Conservation (phyloP, 2,329 filamentous ascomycete genomes). For the Parafenestella ontariensis region DNA sequence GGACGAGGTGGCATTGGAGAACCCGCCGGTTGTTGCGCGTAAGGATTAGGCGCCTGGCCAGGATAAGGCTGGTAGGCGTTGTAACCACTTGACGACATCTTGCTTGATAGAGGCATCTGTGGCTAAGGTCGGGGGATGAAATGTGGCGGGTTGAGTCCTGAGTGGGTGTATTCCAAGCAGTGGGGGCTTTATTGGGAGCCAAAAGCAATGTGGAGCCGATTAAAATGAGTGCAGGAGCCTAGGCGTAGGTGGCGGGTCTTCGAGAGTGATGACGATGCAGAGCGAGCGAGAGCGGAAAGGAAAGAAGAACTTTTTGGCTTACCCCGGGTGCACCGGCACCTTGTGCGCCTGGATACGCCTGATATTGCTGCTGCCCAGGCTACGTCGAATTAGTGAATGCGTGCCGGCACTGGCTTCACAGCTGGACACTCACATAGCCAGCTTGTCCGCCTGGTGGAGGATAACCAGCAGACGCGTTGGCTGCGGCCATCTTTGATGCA, state of each 20-base stretch:
- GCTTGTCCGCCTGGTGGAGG: constrained; percentile 49
- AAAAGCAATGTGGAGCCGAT: constrained; percentile 31
- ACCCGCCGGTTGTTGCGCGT: constrained; percentile 33
- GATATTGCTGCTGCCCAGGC: constrained; percentile 60
- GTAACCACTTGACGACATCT: constrained; percentile 39
- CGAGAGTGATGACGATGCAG: constrained; percentile 42
- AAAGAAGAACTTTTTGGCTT: constrained; percentile 39
- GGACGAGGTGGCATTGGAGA: constrained; percentile 45
- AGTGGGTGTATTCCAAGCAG: constrained; percentile 11
- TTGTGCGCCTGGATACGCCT: constrained; percentile 63
- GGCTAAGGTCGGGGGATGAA: constrained; percentile 20
- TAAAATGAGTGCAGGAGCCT: constrained; percentile 22
- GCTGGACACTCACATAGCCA: constrained; percentile 60
- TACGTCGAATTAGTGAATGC: constrained; percentile 36
- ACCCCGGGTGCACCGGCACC: constrained; percentile 49
- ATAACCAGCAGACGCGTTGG: constrained; percentile 45
- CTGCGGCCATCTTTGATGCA: constrained; percentile 57
- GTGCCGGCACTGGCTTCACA: constrained; percentile 12
- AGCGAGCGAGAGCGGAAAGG: constrained; percentile 30
- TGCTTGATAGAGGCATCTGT: constrained; percentile 37
- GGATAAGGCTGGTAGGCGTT: constrained; percentile 40
- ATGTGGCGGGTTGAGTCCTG: constrained; percentile 16
- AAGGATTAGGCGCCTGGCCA: constrained; percentile 36
- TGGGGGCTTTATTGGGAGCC: constrained; percentile 32
- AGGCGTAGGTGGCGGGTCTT: constrained; percentile 31